phyloP scores from a whole-genome alignment of 1,139 yeast species.

The Sugiyamaella novakii region DNA sequence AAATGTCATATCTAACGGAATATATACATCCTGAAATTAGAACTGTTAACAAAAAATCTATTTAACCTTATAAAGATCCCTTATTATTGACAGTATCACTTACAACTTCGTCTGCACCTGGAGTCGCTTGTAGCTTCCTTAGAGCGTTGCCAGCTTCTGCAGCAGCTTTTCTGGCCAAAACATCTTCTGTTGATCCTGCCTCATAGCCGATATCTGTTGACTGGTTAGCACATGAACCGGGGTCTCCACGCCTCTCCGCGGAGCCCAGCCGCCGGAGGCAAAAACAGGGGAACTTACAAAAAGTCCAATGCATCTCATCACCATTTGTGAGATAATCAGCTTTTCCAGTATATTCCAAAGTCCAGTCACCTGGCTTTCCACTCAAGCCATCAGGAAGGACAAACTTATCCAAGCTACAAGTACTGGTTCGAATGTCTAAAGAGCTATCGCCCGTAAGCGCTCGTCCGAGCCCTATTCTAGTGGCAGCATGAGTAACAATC shows the following conservation, averaged over 20 bases:
- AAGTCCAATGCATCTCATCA: constrained; percentile 93
- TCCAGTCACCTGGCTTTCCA: constrained; percentile 52
- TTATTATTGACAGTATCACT: constrained; percentile 21
- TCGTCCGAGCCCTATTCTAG: constrained; percentile 77
- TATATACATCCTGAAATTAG: constrained; percentile 26
- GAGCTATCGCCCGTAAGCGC: constrained; percentile 55
- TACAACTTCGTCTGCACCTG: constrained; percentile 30
- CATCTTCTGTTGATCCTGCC: constrained; percentile 28
- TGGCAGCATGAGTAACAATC: constrained; percentile 80
- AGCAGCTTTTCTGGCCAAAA: constrained; percentile 24
- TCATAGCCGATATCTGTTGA: constrained; percentile 22
- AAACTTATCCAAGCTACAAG: constrained; percentile 61
- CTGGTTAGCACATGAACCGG: neutral
- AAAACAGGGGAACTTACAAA: constrained; percentile 54
- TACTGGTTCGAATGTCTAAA: constrained; percentile 55
- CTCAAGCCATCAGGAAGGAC: constrained; percentile 48
- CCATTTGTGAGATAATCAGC: constrained; percentile 67
- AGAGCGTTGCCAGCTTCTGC: constrained; percentile 11
- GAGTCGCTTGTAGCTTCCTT: constrained; percentile 6
- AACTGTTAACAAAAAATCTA: constrained; percentile 5
- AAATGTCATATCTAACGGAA: constrained; percentile 36
- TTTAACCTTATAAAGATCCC: constrained; percentile 1
- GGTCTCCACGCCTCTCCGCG: neutral
- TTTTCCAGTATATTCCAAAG: constrained; percentile 62
- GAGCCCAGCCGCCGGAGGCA: no score